Evolutionary conservation across 2,329 filamentous ascomycete genomes (phyloP).

Genomic region (Diaporthe vexans): DNA sequence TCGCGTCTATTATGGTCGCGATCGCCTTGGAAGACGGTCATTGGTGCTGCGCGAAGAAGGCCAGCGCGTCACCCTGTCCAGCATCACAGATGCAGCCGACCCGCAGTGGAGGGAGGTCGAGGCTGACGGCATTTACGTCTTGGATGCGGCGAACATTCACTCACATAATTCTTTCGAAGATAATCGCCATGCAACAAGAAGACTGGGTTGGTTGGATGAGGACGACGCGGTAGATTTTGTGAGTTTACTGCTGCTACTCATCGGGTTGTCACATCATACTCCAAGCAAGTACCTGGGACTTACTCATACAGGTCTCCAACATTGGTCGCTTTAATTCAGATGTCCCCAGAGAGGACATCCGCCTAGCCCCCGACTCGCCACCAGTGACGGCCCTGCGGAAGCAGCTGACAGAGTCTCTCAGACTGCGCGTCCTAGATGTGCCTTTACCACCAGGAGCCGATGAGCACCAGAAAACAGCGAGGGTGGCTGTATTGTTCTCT

Average conservation of each 20-base stretch:
- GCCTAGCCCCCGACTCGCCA: conserved; percentile 57
- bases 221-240: conserved; percentile 57
- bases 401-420: conserved; percentile 73
- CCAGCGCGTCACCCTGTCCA: conserved; percentile 74
- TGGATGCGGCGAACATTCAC: conserved; percentile 63
- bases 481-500: conserved; percentile 88
- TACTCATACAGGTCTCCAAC: conserved; percentile 64
- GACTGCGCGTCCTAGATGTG: conserved; percentile 74
- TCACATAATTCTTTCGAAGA: background rate
- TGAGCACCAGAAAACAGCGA: conserved; percentile 61
- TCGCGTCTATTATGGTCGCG: conserved; percentile 84
- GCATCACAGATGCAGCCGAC: conserved; percentile 70
- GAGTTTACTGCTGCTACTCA: conserved; percentile 50
- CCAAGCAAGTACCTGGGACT: conserved; percentile 54
- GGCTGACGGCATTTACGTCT: conserved; percentile 83
- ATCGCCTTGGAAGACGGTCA: conserved; percentile 89
- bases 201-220: conserved; percentile 53
- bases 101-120: conserved; percentile 83
- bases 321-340: conserved; percentile 67
- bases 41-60: conserved; percentile 72
- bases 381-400: conserved; percentile 67
- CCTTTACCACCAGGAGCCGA: conserved; percentile 59
- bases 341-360: conserved; percentile 51
- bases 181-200: conserved; percentile 28
- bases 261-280: conserved; percentile 19